A percentile compares a stretch with the other conserved stretches of the same genome.
Conservation (phyloP, 805 yeast species). For the Candida fluviatilis region DNA sequence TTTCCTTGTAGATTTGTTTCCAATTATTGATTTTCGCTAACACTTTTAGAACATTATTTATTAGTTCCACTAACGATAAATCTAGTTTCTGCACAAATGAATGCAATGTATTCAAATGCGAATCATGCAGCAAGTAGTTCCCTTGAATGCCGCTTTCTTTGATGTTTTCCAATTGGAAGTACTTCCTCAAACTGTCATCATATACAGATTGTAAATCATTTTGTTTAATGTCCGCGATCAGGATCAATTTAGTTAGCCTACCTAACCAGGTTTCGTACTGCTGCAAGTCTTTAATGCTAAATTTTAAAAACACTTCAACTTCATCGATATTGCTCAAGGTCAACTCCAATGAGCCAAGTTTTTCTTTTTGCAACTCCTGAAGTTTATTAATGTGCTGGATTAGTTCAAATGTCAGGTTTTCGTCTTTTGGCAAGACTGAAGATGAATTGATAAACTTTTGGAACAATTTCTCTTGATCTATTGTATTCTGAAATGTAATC, state of each 20-base stretch:
- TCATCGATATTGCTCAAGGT: conserved; percentile 26
- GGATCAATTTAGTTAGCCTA: conserved; percentile 32
- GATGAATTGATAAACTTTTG: conserved; percentile 6
- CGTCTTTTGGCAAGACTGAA: conserved; percentile 4
- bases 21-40: conserved; percentile 24
- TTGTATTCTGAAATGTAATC: conserved; percentile 23
- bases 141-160: background rate
- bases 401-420: conserved; percentile 30
- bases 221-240: conserved; percentile 29
- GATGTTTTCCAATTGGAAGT: background rate
- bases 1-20: conserved; percentile 25
- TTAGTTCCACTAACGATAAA: conserved; percentile 13
- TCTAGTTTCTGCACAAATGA: conserved; percentile 2
- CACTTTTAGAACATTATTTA: conserved; percentile 18
- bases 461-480: conserved; percentile 5
- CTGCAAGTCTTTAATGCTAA: conserved; percentile 40
- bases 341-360: conserved; percentile 23
- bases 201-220: conserved; percentile 24
- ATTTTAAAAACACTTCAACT: conserved; percentile 46
- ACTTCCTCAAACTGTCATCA: conserved; percentile 12
- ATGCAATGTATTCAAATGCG: background rate
- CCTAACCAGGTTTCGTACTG: conserved; percentile 23
- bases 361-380: conserved; percentile 16
- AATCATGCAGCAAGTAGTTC: background rate
- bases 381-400: conserved; percentile 19